Conservation (phyloP, 202 grass and related monocot genomes). For the Miscanthus sacchariflorus region DNA sequence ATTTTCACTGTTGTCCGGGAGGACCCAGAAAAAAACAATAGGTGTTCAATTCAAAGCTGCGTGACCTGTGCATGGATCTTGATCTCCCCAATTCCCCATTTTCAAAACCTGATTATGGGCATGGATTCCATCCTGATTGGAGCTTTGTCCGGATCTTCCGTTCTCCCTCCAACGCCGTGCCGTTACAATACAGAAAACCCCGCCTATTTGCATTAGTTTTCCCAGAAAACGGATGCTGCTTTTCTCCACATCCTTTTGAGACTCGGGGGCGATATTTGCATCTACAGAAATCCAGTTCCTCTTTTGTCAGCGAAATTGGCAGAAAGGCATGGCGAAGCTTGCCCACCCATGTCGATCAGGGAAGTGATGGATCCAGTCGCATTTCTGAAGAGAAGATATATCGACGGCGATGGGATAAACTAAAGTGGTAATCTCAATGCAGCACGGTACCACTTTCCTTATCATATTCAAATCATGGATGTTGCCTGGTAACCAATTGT, state of each 20-base stretch:
- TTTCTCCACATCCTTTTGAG: neutral
- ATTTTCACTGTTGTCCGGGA: constrained; percentile 21
- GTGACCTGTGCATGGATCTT: constrained; percentile 35
- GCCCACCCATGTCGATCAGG: neutral
- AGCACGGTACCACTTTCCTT: neutral
- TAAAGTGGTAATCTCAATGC: constrained; percentile 21
- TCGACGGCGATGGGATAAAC: constrained; percentile 26
- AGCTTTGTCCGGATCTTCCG: constrained; percentile 23
- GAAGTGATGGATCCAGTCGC: constrained; percentile 28
- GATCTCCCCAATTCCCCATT: constrained; percentile 37
- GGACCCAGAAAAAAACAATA: constrained; percentile 24
- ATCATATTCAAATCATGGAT: constrained; percentile 42
- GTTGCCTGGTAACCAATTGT: neutral
- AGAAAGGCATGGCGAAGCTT: constrained; percentile 13
- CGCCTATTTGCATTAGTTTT: neutral
- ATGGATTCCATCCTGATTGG: constrained; percentile 20
- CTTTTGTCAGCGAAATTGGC: neutral
- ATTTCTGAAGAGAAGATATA: constrained; percentile 34
- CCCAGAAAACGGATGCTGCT: neutral
- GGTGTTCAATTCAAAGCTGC: constrained; percentile 40
- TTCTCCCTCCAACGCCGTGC: neutral
- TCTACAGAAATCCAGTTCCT: neutral
- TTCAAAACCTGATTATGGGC: constrained; percentile 39
- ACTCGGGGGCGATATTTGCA: neutral
- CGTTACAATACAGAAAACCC: neutral